Evolutionary conservation across 148 eudicot genomes (phyloP).

Genomic region (Limonium bicolor): DNA sequence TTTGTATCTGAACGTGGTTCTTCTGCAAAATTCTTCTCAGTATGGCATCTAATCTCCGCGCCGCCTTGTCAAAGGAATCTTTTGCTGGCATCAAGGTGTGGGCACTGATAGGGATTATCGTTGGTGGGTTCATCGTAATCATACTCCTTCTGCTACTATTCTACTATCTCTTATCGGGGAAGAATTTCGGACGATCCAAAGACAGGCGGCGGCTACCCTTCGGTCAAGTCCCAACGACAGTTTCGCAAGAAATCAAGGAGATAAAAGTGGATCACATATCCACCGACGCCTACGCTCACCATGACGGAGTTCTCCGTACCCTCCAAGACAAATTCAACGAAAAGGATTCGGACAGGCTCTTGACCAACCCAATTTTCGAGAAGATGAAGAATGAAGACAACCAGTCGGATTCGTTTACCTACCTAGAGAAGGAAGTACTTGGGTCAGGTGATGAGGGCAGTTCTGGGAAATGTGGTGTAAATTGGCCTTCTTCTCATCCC

Average conservation of each 20-base stretch:
- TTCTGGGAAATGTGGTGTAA: conserved; percentile 10
- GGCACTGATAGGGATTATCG: conserved; percentile 41
- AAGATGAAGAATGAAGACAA: conserved; percentile 19
- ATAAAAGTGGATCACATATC: conserved; percentile 44
- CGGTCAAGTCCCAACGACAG: conserved; percentile 25
- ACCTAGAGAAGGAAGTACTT: conserved; percentile 1
- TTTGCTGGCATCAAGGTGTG: conserved; percentile 57
- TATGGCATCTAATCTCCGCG: conserved; percentile 20
- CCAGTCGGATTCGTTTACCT: conserved; percentile 7
- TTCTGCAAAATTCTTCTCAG: background rate
- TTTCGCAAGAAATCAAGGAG: conserved; percentile 60
- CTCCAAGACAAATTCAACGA: conserved; percentile 28
- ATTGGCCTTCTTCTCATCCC: conserved; percentile 12
- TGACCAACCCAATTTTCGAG: conserved; percentile 6
- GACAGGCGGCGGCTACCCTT: conserved; percentile 31
- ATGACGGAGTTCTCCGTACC: conserved; percentile 13
- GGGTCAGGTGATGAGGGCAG: conserved; percentile 32
- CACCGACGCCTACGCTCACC: conserved; percentile 15
- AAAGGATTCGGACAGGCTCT: conserved; percentile 42
- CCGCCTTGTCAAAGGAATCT: conserved; percentile 36
- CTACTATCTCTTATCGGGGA: conserved; percentile 36
- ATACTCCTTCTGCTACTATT: conserved; percentile 32
- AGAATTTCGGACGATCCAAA: conserved; percentile 29
- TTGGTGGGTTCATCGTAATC: conserved; percentile 37
- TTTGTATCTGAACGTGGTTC: too few relatives aligned